Evolutionary conservation across 208 protist genomes (phyloP).

Genomic region (Trypanosoma congolense): DNA sequence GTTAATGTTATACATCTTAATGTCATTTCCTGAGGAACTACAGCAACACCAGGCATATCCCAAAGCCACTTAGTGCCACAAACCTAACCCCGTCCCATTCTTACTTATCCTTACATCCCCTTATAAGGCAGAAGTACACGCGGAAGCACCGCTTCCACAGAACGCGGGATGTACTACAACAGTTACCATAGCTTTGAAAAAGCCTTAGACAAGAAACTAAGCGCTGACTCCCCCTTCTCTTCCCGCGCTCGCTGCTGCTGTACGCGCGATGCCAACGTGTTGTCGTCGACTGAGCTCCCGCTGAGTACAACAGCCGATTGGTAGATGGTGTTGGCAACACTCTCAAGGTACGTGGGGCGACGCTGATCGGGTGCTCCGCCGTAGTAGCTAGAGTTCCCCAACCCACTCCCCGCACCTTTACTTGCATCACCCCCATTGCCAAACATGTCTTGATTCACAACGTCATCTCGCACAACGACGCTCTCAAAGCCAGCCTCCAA

Average conservation of each 20-base stretch:
- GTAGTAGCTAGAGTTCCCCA: constrained; percentile 63
- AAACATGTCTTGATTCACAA: constrained; percentile 21
- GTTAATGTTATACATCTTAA: not conserved
- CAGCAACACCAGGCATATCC: not conserved
- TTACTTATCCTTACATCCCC: not conserved
- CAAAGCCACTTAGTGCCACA: no score
- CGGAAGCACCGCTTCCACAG: not conserved
- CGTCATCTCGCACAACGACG: constrained; percentile 43
- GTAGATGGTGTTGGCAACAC: constrained; percentile 51
- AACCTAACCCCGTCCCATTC: not conserved
- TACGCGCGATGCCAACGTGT: constrained; percentile 60
- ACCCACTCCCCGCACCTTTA: constrained; percentile 3
- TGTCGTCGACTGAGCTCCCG: constrained; percentile 20
- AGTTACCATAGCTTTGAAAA: constrained; percentile 72
- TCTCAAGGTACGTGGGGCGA: constrained; percentile 54
- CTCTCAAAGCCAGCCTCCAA: constrained; percentile 49
- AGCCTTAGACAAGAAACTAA: constrained; percentile 41
- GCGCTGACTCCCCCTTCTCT: constrained; percentile 16
- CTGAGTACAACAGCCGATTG: constrained; percentile 60
- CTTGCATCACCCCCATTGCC: constrained; percentile 15
- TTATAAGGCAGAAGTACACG: constrained; percentile 1
- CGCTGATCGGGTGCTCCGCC: constrained; percentile 10
- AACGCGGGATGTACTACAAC: no score
- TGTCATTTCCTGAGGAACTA: not conserved
- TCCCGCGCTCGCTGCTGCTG: constrained; percentile 39